phyloP scores from a whole-genome alignment of 148 eudicot species.

The Rhododendron ovatum region DNA sequence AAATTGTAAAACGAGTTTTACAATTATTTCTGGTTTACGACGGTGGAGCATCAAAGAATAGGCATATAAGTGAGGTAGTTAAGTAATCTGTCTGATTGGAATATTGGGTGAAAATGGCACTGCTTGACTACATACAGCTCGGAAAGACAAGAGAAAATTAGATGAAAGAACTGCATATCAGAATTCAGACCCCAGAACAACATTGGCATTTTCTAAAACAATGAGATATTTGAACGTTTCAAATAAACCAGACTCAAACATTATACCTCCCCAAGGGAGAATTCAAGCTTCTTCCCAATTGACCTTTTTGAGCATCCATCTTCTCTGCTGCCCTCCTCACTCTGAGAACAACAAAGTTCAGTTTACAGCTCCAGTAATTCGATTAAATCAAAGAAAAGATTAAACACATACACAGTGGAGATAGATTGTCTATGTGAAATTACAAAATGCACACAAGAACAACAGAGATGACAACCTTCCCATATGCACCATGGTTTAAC shows the following conservation, averaged over 20 bases:
- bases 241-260: constrained; percentile 1
- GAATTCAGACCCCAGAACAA: neutral
- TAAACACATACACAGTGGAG: neutral
- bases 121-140: neutral
- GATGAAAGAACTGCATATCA: neutral
- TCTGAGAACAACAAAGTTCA: constrained; percentile 25
- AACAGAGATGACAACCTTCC: neutral
- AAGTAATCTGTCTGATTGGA: neutral
- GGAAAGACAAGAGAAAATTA: neutral
- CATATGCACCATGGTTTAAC: neutral
- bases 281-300: constrained; percentile 43
- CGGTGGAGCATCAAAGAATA: neutral
- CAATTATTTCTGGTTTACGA: neutral
- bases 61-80: neutral
- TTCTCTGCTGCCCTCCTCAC: constrained; percentile 43
- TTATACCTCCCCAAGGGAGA: constrained; percentile 43
- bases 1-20: neutral
- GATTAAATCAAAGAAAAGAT: neutral
- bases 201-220: neutral
- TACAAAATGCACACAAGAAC: neutral
- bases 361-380: neutral
- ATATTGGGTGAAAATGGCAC: neutral
- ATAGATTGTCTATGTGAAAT: neutral
- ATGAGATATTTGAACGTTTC: neutral
- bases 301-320: constrained; percentile 36